Evolutionary conservation across 306 rosid species (phyloP).

Genomic region (Cucurbita ficifolia): DNA sequence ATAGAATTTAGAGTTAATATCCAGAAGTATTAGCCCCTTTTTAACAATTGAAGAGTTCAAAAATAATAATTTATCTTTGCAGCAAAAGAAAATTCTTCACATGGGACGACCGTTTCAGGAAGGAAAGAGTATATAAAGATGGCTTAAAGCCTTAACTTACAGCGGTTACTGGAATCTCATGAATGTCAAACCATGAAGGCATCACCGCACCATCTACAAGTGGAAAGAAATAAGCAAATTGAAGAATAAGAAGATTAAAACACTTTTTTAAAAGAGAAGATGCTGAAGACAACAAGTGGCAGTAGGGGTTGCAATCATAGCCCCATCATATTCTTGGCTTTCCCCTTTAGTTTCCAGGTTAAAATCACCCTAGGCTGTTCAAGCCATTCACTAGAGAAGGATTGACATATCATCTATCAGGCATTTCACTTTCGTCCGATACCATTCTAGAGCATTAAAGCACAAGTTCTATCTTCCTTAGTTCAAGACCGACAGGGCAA

Average conservation of each 20-base stretch:
- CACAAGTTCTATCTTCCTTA: background rate
- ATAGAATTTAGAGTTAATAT: background rate
- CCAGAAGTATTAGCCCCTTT: background rate
- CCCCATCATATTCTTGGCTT: background rate
- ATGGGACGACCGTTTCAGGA: background rate
- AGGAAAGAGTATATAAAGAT: background rate
- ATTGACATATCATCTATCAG: background rate
- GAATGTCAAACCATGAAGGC: conserved; percentile 93
- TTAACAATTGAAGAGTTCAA: background rate
- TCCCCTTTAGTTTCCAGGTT: background rate
- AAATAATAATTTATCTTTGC: background rate
- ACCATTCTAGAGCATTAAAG: background rate
- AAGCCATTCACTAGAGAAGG: background rate
- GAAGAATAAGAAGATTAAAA: background rate
- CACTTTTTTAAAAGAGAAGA: background rate
- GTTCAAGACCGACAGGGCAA: background rate
- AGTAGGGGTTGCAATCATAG: background rate
- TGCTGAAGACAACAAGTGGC: background rate
- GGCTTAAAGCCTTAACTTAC: conserved; percentile 27
- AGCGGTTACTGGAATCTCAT: conserved; percentile 56
- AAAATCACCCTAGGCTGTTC: background rate
- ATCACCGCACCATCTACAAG: conserved; percentile 51
- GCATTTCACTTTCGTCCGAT: background rate
- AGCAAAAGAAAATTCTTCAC: background rate
- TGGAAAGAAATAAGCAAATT: conserved; percentile 9